Percentiles rank a stretch among this genome's conserved stretches.
Evolutionary conservation across 495 filamentous ascomycete species (phyloP).

Genomic region (Neurospora sp.): DNA sequence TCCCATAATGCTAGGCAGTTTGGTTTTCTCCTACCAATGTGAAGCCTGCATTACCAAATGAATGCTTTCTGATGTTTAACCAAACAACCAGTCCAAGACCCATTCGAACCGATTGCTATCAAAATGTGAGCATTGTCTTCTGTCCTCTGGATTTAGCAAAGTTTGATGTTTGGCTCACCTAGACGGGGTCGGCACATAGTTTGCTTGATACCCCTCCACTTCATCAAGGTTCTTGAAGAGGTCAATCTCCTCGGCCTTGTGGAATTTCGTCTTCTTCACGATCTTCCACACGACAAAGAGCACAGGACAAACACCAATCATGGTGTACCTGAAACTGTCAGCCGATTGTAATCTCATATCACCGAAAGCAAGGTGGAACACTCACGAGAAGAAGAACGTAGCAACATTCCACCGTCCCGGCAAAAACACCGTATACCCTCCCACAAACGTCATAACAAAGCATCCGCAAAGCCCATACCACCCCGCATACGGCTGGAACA

Average conservation of each 20-base stretch:
- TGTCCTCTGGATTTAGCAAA: not conserved
- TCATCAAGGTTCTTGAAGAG: constrained; percentile 52
- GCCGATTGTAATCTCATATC: not conserved
- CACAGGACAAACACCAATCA: constrained; percentile 56
- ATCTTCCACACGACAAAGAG: constrained; percentile 65
- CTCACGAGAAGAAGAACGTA: constrained; percentile 66
- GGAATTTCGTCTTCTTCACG: constrained; percentile 50
- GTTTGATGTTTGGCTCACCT: constrained; percentile 35
- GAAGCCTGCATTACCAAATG: not conserved
- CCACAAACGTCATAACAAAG: constrained; percentile 61
- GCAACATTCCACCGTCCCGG: constrained; percentile 55
- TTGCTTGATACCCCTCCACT: constrained; percentile 63
- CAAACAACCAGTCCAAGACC: constrained; percentile 19
- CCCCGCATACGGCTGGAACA: constrained; percentile 59
- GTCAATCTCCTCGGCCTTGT: constrained; percentile 51
- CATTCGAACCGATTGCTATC: constrained; percentile 19
- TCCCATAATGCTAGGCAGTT: not conserved
- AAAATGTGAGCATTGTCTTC: constrained; percentile 1
- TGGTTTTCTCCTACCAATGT: not conserved
- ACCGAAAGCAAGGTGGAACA: constrained; percentile 2
- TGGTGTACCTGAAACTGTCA: constrained; percentile 41
- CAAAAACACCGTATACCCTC: constrained; percentile 69
- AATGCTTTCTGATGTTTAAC: constrained; percentile 4
- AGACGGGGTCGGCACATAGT: constrained; percentile 47
- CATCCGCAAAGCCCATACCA: constrained; percentile 54